A percentile compares a stretch with the other conserved stretches of the same genome.
These are phyloP conservation scores for Chlamydomonas incerta DNA, from an alignment of 139 green algal species.

Conservation along the genomic window DNA sequence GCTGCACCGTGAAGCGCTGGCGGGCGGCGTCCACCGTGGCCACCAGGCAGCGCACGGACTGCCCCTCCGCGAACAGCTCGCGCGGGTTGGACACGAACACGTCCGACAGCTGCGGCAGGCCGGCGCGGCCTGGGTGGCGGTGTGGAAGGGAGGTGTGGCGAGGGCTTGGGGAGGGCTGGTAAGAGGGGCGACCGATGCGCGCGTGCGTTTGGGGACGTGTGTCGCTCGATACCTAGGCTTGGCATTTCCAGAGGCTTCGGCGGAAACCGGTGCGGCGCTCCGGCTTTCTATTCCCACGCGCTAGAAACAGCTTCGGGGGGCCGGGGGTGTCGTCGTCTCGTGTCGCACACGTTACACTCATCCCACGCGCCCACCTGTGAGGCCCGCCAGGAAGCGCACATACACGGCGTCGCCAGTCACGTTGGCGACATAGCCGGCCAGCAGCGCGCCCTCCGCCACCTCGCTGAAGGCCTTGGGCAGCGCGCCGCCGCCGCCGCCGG, in stretches of 20 bases:
- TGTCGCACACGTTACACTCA: too few species aligned
- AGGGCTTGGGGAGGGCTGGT: too few species aligned
- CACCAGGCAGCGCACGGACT: conserved; percentile 78
- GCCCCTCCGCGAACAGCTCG: conserved; percentile 71
- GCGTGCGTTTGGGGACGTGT: too few species aligned
- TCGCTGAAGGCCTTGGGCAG: conserved; percentile 61
- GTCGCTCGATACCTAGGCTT: too few species aligned
- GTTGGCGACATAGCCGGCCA: conserved; percentile 86
- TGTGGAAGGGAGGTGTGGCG: not conserved
- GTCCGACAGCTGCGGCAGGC: conserved; percentile 84
- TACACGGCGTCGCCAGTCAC: conserved; percentile 83
- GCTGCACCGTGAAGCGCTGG: conserved; percentile 61
- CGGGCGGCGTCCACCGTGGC: conserved; percentile 49
- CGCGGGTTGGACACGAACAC: conserved; percentile 81
- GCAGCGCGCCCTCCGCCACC: conserved; percentile 59
- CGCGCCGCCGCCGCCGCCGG: conserved; percentile 46
- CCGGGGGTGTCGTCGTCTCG: too few species aligned
- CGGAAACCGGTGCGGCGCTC: too few species aligned
- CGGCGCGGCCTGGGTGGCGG: conserved; percentile 58
- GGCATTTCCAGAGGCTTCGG: too few species aligned
- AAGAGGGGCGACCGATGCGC: too few species aligned
- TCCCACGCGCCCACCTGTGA: too few species aligned
- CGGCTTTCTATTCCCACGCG: too few species aligned
- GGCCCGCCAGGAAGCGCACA: conserved; percentile 86
- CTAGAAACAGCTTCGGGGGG: too few species aligned